phyloP scores from a whole-genome alignment of 1,139 yeast genomes.

The Casaregolazyma lundiana region DNA sequence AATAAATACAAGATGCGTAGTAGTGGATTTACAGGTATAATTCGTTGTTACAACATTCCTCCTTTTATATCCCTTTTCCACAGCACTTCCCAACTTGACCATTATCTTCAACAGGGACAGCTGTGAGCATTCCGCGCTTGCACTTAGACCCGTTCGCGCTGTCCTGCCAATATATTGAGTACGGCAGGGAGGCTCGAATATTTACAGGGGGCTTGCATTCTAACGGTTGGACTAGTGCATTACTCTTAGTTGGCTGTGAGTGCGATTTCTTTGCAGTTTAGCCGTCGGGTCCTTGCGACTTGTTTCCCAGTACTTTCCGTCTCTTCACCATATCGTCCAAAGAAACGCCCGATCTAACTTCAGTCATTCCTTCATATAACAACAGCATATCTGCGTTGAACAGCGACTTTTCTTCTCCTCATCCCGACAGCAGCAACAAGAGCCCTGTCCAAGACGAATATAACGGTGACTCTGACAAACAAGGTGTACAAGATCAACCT shows the following conservation, averaged over 20 bases:
- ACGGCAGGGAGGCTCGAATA: background rate
- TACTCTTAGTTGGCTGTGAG: too few relatives aligned
- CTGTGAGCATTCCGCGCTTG: background rate
- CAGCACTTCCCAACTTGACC: too few relatives aligned
- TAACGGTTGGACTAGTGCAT: too few relatives aligned
- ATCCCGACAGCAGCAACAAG: slow-evolving; percentile 1
- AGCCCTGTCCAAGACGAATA: background rate
- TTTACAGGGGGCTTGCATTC: background rate
- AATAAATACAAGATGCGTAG: too few relatives aligned
- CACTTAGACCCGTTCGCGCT: background rate
- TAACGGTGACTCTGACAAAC: background rate
- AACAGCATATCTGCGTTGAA: slow-evolving; percentile 3
- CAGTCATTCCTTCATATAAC: slow-evolving; percentile 14
- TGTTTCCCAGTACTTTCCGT: background rate
- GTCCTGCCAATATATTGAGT: background rate
- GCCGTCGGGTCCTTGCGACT: too few relatives aligned
- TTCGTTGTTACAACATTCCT: too few relatives aligned
- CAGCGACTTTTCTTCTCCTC: slow-evolving; percentile 2
- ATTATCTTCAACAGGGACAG: slow-evolving; percentile 2
- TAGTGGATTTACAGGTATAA: background rate
- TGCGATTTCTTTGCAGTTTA: too few relatives aligned
- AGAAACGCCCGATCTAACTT: slow-evolving; percentile 13
- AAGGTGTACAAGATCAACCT: slow-evolving; percentile 11
- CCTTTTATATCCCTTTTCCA: too few relatives aligned
- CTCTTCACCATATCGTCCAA: slow-evolving; percentile 8